phyloP scores from a whole-genome alignment of 805 yeast species.

The Candida yuanshanica region DNA sequence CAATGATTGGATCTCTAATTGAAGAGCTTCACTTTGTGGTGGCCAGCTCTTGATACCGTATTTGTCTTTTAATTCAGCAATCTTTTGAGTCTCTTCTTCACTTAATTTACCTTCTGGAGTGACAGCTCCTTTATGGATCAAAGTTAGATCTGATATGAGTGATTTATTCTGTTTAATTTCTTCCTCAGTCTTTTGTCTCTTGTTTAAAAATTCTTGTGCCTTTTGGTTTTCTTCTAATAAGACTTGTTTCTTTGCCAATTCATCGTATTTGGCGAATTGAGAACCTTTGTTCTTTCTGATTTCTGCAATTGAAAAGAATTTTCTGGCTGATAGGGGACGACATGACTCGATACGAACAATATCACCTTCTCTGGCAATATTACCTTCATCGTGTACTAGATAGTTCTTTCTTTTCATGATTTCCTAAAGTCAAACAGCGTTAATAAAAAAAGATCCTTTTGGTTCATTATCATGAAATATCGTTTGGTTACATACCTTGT shows the following conservation, averaged over 20 bases:
- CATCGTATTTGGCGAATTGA: slow-evolving; percentile 76
- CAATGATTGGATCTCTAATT: slow-evolving; percentile 31
- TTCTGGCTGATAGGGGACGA: slow-evolving; percentile 76
- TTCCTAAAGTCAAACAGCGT: slow-evolving; percentile 32
- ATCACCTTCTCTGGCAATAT: slow-evolving; percentile 91
- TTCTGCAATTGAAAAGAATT: slow-evolving; percentile 88
- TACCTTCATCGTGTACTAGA: slow-evolving; percentile 90
- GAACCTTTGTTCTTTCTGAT: slow-evolving; percentile 86
- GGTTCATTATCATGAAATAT: neutral
- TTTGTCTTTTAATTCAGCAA: slow-evolving; percentile 35
- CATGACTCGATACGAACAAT: slow-evolving; percentile 88
- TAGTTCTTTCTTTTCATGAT: slow-evolving; percentile 74
- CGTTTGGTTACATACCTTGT: slow-evolving; percentile 34
- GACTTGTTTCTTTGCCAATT: slow-evolving; percentile 64
- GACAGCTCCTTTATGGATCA: slow-evolving; percentile 21
- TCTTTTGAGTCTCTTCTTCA: slow-evolving; percentile 32
- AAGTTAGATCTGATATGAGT: slow-evolving; percentile 28
- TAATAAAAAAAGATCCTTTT: neutral
- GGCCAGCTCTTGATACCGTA: slow-evolving; percentile 45
- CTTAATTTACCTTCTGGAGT: slow-evolving; percentile 24
- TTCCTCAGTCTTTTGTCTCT: slow-evolving; percentile 34
- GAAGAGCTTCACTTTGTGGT: slow-evolving; percentile 34
- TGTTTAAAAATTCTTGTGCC: slow-evolving; percentile 47
- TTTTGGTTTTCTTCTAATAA: slow-evolving; percentile 57
- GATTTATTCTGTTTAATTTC: slow-evolving; percentile 23